Evolutionary conservation across 176 grass and related monocot species (phyloP), one percentile per base, ranked within the genome.

Genomic region (Carex scoparia): DNA sequence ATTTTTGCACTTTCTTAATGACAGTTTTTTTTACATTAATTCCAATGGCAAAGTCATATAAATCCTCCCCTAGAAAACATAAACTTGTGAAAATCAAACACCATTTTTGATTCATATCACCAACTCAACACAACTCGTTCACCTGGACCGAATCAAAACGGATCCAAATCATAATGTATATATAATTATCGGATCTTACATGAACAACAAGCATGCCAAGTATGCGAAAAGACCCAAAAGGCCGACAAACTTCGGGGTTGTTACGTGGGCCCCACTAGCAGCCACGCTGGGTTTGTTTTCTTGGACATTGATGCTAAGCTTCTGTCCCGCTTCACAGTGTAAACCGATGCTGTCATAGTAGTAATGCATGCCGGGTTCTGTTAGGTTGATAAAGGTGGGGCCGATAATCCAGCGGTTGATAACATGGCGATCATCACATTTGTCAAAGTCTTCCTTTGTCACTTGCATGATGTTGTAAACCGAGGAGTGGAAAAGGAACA

Each of bases 401-500:
- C 91, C 91, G 10, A 35, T 53, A 84, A 86, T 80, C 76, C 88
- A 93, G n/a, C 91, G 83, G 64, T 76, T 89, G 66, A 86, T 93
- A 79, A 91, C 87, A 30, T 94, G 88, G 54, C 44, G 66, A 76
- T 91, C 87, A 67, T 62, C 89, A 82, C 95, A 97, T 7, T 1
- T 46, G 56, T 89, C 85, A 67, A 92, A 93, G 53, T 89, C 87
- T 82, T 82, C 91, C 87, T 86, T 82, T 27, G 91, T 87, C 79
- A 93, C 93, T 89, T 93, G 85, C 83, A 93, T 85, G 86, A 98
- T 91, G 86, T 94, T 94, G 71, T 98, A 81, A 84, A 90, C 81
- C 42, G 84, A 89, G 60, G 87, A 92, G 57, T 87, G 85, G 86
- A 87, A 98, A 44, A 94, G 58, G 68, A 98, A 98, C 91, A 98